Base-by-base conservation (phyloP, 2,329 filamentous ascomycete species). In the Ophiognomonia clavigignenti-juglandacearum region DNA sequence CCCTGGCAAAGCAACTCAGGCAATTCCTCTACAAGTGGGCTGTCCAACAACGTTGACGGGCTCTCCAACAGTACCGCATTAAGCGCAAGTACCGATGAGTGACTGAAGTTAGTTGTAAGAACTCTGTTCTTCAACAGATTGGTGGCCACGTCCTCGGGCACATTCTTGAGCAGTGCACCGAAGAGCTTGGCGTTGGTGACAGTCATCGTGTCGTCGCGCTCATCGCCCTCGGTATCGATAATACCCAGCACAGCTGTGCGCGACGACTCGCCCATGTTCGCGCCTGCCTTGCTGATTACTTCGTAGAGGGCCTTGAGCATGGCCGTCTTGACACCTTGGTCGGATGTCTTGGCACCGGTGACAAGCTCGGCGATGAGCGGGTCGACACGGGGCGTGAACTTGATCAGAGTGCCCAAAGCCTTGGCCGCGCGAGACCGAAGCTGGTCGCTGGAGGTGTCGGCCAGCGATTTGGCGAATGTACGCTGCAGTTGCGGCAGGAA, bases 261-360 rank as follows among this genome's bases (percentile, higher is more conserved):
- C 39, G 92, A 96, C 19, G 83, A 72, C 59, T 97, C 93, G 58
- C 88, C 91, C 93, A 98, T 98, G 67, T 92, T 96, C 48, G 77
- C 77, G 45, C 93, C 93, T 16, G 91, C 92, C 68, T 96, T 96
- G 73, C 88, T 92, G 51, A 98, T 85, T 24, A 98, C 93, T 62
- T 97, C 92, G 62, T 95, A 96, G 38, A 98, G 70, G 3, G 93
- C 93, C 72, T 95, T 96, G 59, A 98, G 77, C 93, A 98, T 98
- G 23, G 93, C 93, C 55, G 86, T 93, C 67, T 82, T 88, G 54
- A 98, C 93, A 38, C 92, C 92, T 6, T 82, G 62, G 61, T 97
- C 92, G 2, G 80, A 71, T 0, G 93, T 97, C 73, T 92, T 96
- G 22, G 90, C 93, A 39, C 93, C 93, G n/a, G 93, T 87, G 18